Evolutionary conservation across 768 basidiomycete genomes (phyloP).

Genomic region (Mycena vitilis): DNA sequence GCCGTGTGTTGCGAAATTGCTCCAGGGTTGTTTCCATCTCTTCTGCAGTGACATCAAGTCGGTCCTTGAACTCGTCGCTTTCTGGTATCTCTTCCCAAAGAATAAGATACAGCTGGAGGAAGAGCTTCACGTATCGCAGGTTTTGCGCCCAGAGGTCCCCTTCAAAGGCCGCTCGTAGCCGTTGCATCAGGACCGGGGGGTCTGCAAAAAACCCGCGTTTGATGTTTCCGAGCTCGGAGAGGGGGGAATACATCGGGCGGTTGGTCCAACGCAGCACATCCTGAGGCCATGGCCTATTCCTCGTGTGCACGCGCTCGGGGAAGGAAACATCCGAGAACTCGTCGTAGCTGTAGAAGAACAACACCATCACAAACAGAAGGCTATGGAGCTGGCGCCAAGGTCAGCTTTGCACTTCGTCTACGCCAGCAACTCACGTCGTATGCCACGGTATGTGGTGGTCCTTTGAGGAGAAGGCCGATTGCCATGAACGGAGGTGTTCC

Average conservation of each 20-base stretch:
- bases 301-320: constrained; percentile 19
- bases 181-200: too few relatives aligned
- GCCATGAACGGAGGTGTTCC: constrained; percentile 28
- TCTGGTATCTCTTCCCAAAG: too few relatives aligned
- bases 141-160: too few relatives aligned
- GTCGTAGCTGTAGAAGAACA: constrained; percentile 19
- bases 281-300: constrained; percentile 14
- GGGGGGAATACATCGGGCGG: constrained; percentile 13
- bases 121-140: too few relatives aligned
- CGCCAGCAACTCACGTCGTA: constrained; percentile 25
- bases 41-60: too few relatives aligned
- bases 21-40: too few relatives aligned
- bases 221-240: constrained; percentile 11
- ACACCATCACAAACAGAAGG: constrained; percentile 15
- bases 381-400: constrained; percentile 24
- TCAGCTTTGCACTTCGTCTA: constrained; percentile 13
- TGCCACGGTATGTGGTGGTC: constrained; percentile 12
- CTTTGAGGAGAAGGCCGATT: constrained; percentile 4
- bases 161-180: too few relatives aligned
- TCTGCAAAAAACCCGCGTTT: constrained; percentile 14
- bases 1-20: too few relatives aligned
- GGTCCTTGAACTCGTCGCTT: too few relatives aligned
- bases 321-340: constrained; percentile 11
- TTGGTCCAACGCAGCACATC: constrained; percentile 24
- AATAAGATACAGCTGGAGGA: too few relatives aligned